Evolutionary conservation across 2,329 filamentous ascomycete genomes (phyloP).

Genomic region (Pseudogymnoascus sp.): DNA sequence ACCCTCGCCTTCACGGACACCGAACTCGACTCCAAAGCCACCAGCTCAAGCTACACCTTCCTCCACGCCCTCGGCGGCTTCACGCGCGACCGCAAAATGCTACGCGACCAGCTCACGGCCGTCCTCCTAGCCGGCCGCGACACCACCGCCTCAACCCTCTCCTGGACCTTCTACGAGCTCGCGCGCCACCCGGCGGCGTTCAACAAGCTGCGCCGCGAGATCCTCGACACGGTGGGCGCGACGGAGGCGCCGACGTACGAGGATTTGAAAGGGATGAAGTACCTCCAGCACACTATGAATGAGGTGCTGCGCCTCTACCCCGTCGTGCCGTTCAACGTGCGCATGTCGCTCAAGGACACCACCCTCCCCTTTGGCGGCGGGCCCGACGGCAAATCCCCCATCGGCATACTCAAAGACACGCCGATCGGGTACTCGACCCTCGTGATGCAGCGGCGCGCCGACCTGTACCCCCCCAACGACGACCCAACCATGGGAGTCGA

Average conservation of each 20-base stretch:
- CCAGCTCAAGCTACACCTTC: conserved; percentile 67
- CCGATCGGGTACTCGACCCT: conserved; percentile 59
- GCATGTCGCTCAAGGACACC: conserved; percentile 63
- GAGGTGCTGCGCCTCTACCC: conserved; percentile 74
- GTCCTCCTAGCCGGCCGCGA: conserved; percentile 80
- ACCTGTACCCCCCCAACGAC: conserved; percentile 48
- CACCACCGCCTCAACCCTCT: conserved; percentile 75
- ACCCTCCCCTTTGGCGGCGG: conserved; percentile 66
- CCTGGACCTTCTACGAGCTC: conserved; percentile 77
- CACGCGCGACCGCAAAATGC: conserved; percentile 60
- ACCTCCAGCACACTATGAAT: conserved; percentile 62
- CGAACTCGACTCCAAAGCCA: conserved; percentile 66
- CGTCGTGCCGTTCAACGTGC: conserved; percentile 70
- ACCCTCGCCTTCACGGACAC: conserved; percentile 59
- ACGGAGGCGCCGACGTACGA: conserved; percentile 60
- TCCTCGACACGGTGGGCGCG: conserved; percentile 57
- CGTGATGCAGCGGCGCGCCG: conserved; percentile 61
- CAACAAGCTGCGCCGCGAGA: conserved; percentile 62
- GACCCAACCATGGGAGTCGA: conserved; percentile 38
- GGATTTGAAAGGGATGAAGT: conserved; percentile 82
- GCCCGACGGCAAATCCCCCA: conserved; percentile 48
- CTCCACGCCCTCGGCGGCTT: conserved; percentile 75
- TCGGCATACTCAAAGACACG: conserved; percentile 59
- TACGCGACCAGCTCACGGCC: conserved; percentile 78
- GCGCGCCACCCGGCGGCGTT: conserved; percentile 60